Conservation (phyloP, 2,329 filamentous ascomycete species). For the Fusarium albidum region DNA sequence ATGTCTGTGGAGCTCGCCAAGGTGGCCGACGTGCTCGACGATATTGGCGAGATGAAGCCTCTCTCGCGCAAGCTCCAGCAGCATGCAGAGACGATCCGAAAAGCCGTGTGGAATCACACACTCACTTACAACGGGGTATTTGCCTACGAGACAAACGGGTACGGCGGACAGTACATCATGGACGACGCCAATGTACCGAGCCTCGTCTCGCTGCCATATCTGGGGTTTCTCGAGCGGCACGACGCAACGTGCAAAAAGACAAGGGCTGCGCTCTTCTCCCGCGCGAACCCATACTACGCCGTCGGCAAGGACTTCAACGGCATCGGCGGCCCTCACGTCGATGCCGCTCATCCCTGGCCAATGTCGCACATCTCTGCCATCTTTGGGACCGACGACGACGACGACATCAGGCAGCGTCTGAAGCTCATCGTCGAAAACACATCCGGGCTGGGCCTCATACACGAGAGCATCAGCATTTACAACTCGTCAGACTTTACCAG, state of each 20-base stretch:
- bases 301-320: constrained; percentile 12
- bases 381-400: constrained; percentile 9
- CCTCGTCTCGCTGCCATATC: constrained; percentile 7
- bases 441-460: constrained; percentile 5
- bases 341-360: constrained; percentile 19
- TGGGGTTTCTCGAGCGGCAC: constrained; percentile 15
- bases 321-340: constrained; percentile 16
- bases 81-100: constrained; percentile 9
- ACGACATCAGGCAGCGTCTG: constrained; percentile 4
- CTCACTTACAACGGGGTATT: constrained; percentile 10
- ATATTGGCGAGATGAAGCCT: neutral
- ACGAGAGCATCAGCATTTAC: constrained; percentile 16
- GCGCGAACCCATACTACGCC: constrained; percentile 18
- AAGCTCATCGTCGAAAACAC: constrained; percentile 19
- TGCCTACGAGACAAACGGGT: constrained; percentile 22
- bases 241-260: constrained; percentile 18
- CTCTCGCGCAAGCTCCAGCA: neutral
- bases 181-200: constrained; percentile 25
- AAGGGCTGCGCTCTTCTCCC: constrained; percentile 2
- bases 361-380: constrained; percentile 20
- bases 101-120: constrained; percentile 17
- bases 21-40: constrained; percentile 10
- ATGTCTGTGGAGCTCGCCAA: constrained; percentile 22
- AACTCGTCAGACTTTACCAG: constrained; percentile 16
- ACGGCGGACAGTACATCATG: constrained; percentile 27